Percentiles rank a stretch among this genome's conserved stretches.
Evolutionary conservation across 352 stramenopile species (phyloP).

Genomic region (Phytopythium delawarense): DNA sequence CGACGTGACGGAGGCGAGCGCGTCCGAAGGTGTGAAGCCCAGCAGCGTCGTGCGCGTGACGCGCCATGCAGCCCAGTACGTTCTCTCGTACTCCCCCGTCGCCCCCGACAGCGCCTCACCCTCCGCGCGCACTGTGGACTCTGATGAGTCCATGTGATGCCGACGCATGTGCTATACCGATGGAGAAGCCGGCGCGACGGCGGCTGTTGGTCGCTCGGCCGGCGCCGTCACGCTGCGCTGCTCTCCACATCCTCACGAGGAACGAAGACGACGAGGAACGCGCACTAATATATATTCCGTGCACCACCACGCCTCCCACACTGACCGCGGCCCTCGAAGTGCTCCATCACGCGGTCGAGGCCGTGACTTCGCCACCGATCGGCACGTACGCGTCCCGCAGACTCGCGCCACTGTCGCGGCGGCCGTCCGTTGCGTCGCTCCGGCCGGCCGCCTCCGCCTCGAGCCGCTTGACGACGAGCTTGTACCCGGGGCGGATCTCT

Average conservation of each 20-base stretch:
- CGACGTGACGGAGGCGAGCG: neutral
- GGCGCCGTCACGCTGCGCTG: neutral
- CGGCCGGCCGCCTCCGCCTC: slow-evolving; percentile 8
- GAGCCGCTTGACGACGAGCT: slow-evolving; percentile 75
- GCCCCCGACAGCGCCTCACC: slow-evolving; percentile 10
- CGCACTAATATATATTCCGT: slow-evolving; percentile 4
- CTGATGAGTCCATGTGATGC: neutral
- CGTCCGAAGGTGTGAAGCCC: neutral
- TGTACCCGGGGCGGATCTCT: slow-evolving; percentile 72
- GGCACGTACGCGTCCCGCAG: slow-evolving; percentile 12
- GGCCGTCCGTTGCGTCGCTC: slow-evolving; percentile 24
- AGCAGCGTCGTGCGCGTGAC: neutral
- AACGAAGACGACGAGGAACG: neutral
- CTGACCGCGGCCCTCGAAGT: neutral
- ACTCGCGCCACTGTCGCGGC: slow-evolving; percentile 14
- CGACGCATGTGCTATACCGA: neutral
- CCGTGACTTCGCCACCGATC: slow-evolving; percentile 5
- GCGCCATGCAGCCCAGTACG: slow-evolving; percentile 1
- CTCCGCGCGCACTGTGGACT: neutral
- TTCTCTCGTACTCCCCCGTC: slow-evolving; percentile 13
- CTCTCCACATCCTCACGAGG: neutral
- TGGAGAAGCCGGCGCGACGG: neutral
- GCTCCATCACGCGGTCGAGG: slow-evolving; percentile 18
- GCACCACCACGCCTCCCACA: neutral
- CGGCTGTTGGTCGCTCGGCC: neutral